Base-by-base conservation (phyloP, 225 moss, liverwort and hornwort genomes). In the Marchantia paleacea region DNA sequence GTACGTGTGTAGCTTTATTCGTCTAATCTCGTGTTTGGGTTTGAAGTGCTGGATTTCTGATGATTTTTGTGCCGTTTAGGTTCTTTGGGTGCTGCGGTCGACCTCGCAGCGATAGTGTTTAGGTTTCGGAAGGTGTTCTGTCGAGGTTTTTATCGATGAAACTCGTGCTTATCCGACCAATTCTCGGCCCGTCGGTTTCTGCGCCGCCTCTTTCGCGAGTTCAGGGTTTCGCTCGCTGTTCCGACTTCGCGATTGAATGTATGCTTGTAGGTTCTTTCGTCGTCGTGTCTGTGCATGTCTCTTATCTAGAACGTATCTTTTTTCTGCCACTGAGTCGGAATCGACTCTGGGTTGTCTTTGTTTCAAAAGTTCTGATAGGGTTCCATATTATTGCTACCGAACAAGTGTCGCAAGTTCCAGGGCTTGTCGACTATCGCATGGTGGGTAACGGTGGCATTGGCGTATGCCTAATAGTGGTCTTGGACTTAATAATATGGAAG, bases 1-100 rank as follows among this genome's bases (percentile, higher is more conserved):
- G 87, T 88, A 81, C 50, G 85, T 68, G 52, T 75, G 52, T 25
- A 22, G 60, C 29, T 26, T 61, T 39, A 39, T 48, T 48, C 74
- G 13, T 18, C 0, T 11, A 49, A 11, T 73, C n/a, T 28, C 39
- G 39, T 74, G 28, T 47, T 49, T 24, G 2, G 2, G 13, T 68
- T 58, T 8, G 11, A 28, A 68, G 29, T 39, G 29, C 15, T 68
- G 2, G 68, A 68, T 68, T 68, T 7, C 30, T 29, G 16, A 0
- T 18, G 68, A 68, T 31, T 68, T 68, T 31, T 29, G 55, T 53
- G 52, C 51, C 15, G 11, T 58, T 69, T 53, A 57, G 55, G 55
- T 79, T 63, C 68, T 50, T 75, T 60, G 26, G 75, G 53, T 26
- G 57, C 31, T 60, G 57, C 60, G n/a, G 10, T 51, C 10, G 29